Conservation (phyloP, 768 basidiomycete genomes). For the Rhodosporidiobolus odoratus region DNA sequence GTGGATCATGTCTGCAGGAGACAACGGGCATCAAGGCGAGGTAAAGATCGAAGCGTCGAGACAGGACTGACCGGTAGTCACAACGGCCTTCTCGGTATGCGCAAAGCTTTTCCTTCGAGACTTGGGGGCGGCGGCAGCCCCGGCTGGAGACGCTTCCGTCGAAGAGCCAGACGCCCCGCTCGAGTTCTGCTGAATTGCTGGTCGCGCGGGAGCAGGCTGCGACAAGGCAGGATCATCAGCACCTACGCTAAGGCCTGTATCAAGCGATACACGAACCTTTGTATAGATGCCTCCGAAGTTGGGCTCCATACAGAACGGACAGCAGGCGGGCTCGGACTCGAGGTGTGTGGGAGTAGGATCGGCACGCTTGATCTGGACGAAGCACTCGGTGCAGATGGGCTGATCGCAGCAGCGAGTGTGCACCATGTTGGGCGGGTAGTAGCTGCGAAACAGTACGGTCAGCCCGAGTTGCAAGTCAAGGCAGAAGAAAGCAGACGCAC, state of each 20-base stretch:
- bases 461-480: slow-evolving; percentile 14
- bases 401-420: slow-evolving; percentile 97
- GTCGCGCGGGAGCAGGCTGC: slow-evolving; percentile 5
- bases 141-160: background rate
- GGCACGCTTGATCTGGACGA: slow-evolving; percentile 94
- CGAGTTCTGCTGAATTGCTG: background rate
- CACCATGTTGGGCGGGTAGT: slow-evolving; percentile 95
- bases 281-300: slow-evolving; percentile 88
- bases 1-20: slow-evolving; percentile 71
- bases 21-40: background rate
- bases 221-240: background rate
- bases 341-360: slow-evolving; percentile 93
- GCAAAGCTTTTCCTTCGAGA: slow-evolving; percentile 32
- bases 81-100: slow-evolving; percentile 38
- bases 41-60: background rate
- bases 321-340: slow-evolving; percentile 88
- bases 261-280: background rate
- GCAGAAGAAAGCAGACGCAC: slow-evolving; percentile 54
- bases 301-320: slow-evolving; percentile 95
- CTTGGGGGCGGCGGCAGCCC: too few species aligned
- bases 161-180: slow-evolving; percentile 6
- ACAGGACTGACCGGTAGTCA: slow-evolving; percentile 26
- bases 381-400: slow-evolving; percentile 97
- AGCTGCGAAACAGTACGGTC: slow-evolving; percentile 53
- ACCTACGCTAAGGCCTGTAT: background rate